Evolutionary conservation across 108 stramenopile species (phyloP).

Genomic region (Fragilaria crotonensis): DNA sequence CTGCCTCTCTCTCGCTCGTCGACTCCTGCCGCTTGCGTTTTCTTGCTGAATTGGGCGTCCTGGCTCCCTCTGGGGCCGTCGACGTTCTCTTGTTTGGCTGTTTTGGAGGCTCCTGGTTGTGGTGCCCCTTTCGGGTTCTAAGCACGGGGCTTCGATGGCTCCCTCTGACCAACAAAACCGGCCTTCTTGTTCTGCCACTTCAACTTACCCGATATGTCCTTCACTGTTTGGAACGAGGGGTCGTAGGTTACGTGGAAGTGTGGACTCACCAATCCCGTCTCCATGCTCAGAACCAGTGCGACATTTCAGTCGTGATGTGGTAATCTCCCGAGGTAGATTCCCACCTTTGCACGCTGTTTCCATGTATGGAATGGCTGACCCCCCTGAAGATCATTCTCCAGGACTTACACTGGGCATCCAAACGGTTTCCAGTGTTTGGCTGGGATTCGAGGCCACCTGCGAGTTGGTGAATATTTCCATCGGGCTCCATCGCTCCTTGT

Average conservation of each 20-base stretch:
- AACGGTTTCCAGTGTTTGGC: slow-evolving; percentile 15
- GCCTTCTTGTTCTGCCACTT: slow-evolving; percentile 4
- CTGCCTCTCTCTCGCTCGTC: background rate
- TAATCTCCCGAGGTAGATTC: slow-evolving; percentile 12
- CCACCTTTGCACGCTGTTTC: slow-evolving; percentile 13
- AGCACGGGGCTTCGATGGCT: background rate
- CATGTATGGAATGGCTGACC: slow-evolving; percentile 25
- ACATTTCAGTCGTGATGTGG: slow-evolving; percentile 12
- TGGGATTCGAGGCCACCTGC: background rate
- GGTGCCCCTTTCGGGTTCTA: background rate
- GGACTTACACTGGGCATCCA: slow-evolving; percentile 28
- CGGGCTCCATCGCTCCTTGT: background rate
- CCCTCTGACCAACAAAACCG: background rate
- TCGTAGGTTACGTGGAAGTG: slow-evolving; percentile 21
- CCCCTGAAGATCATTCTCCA: slow-evolving; percentile 8
- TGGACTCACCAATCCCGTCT: slow-evolving; percentile 16
- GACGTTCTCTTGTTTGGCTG: background rate
- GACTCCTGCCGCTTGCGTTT: too few relatives aligned
- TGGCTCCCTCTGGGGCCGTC: background rate
- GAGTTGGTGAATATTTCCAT: slow-evolving; percentile 1
- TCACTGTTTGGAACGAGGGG: slow-evolving; percentile 24
- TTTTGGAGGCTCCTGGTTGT: background rate
- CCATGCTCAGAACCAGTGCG: slow-evolving; percentile 9
- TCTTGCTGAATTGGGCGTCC: too few relatives aligned
- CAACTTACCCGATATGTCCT: background rate